Conservation (phyloP, 2,329 filamentous ascomycete genomes). For the Colletotrichum spinosum region DNA sequence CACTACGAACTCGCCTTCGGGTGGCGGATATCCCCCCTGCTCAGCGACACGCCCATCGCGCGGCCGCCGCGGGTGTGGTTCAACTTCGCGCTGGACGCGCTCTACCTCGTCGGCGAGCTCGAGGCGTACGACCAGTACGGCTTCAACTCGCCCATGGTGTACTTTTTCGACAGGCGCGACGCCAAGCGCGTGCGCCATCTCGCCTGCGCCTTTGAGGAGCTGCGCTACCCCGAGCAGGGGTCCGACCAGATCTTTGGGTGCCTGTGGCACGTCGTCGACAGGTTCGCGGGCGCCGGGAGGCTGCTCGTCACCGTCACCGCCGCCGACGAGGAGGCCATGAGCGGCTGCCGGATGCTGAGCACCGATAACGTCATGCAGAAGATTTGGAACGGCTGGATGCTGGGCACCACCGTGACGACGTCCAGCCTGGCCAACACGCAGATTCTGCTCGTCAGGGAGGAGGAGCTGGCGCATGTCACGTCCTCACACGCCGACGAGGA, state of each 20-base stretch:
- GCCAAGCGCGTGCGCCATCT: conserved; percentile 56
- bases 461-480: conserved; percentile 52
- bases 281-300: conserved; percentile 50
- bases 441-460: conserved; percentile 58
- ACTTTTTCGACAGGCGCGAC: conserved; percentile 58
- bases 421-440: conserved; percentile 54
- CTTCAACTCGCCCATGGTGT: conserved; percentile 61
- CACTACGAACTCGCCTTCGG: conserved; percentile 60
- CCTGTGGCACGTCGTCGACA: conserved; percentile 61
- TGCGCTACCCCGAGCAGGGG: conserved; percentile 55
- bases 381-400: conserved; percentile 60
- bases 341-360: conserved; percentile 43
- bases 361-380: conserved; percentile 57
- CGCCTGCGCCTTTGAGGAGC: conserved; percentile 57
- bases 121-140: conserved; percentile 60
- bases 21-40: conserved; percentile 58
- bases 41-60: conserved; percentile 48
- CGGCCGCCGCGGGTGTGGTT: conserved; percentile 57
- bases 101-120: conserved; percentile 60
- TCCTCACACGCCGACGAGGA: conserved; percentile 26
- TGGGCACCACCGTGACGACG: conserved; percentile 53
- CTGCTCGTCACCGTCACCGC: conserved; percentile 56
- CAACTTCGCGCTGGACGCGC: conserved; percentile 59
- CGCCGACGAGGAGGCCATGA: conserved; percentile 49
- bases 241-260: conserved; percentile 59